A percentile compares a stretch with the other conserved stretches of the same genome.
phyloP scores from a whole-genome alignment of 1,284 basidiomycete species.

The Sporisorium sorghi region DNA sequence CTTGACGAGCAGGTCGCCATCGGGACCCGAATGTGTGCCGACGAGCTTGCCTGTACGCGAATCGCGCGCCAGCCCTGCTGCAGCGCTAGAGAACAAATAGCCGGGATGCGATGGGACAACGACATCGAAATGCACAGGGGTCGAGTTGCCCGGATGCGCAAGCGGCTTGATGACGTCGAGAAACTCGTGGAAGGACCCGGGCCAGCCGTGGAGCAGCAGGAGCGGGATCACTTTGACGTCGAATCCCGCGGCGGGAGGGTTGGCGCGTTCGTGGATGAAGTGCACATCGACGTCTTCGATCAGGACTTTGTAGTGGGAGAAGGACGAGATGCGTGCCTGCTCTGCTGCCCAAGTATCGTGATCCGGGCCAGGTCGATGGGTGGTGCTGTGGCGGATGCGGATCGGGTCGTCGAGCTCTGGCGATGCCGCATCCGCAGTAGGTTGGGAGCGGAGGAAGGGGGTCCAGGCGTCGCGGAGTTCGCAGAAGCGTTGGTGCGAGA shows the following conservation, averaged over 20 bases:
- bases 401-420: conserved; percentile 17
- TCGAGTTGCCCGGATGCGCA: conserved; percentile 53
- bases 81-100: conserved; percentile 55
- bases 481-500: conserved; percentile 46
- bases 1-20: conserved; percentile 51
- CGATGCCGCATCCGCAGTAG: conserved; percentile 14
- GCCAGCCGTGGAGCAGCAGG: conserved; percentile 69
- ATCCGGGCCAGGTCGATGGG: conserved; percentile 37
- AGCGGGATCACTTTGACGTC: conserved; percentile 65
- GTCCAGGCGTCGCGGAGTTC: conserved; percentile 46
- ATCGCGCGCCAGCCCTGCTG: conserved; percentile 25
- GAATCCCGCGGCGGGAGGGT: conserved; percentile 15
- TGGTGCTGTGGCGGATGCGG: conserved; percentile 4
- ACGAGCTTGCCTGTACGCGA: conserved; percentile 24
- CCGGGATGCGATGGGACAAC: conserved; percentile 67
- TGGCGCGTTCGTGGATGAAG: conserved; percentile 63
- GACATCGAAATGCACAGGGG: conserved; percentile 60
- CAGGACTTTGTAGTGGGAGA: conserved; percentile 50
- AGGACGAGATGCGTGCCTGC: conserved; percentile 46
- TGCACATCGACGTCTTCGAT: conserved; percentile 64
- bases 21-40: conserved; percentile 42
- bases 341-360: conserved; percentile 57
- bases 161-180: conserved; percentile 63
- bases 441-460: conserved; percentile 34
- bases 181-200: conserved; percentile 64